Evolutionary conservation across 805 yeast genomes (phyloP).

Genomic region (Starmerella kuoi): DNA sequence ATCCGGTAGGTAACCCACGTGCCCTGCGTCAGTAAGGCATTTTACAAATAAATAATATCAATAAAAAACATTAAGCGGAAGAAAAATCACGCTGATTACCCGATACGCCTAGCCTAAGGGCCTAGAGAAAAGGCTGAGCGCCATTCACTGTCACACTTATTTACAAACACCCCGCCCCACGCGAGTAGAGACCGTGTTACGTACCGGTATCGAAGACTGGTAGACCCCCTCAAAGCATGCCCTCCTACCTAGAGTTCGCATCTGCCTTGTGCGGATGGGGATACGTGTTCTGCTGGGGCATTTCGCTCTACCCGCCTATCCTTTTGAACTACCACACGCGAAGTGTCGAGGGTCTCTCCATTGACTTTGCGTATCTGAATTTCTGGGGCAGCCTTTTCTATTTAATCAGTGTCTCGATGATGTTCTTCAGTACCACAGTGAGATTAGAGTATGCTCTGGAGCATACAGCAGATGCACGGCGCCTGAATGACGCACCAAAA

Average conservation of each 20-base stretch:
- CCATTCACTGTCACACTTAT: too few relatives aligned
- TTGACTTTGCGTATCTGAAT: conserved; percentile 30
- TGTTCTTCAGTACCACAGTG: conserved; percentile 27
- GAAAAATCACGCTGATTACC: too few relatives aligned
- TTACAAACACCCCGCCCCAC: too few relatives aligned
- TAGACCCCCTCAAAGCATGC: conserved; percentile 1
- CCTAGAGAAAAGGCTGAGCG: too few relatives aligned
- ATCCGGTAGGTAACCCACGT: too few relatives aligned
- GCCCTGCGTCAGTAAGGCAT: too few relatives aligned
- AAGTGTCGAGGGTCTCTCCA: conserved; percentile 31
- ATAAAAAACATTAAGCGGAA: too few relatives aligned
- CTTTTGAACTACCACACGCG: conserved; percentile 25
- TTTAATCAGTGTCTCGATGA: conserved; percentile 25
- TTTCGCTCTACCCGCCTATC: conserved; percentile 31
- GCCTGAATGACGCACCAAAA: conserved; percentile 16
- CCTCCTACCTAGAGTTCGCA: conserved; percentile 2
- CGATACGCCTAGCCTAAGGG: too few relatives aligned
- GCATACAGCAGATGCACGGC: conserved; percentile 18
- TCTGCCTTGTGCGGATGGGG: conserved; percentile 23
- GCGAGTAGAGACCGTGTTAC: too few relatives aligned
- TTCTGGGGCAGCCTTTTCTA: conserved; percentile 30
- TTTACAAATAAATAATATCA: too few relatives aligned
- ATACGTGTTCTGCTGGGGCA: conserved; percentile 28
- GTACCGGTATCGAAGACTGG: too few relatives aligned
- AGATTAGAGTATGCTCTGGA: conserved; percentile 29